Conservation (phyloP, 805 yeast species). For the Dipodascus geniculatus region DNA sequence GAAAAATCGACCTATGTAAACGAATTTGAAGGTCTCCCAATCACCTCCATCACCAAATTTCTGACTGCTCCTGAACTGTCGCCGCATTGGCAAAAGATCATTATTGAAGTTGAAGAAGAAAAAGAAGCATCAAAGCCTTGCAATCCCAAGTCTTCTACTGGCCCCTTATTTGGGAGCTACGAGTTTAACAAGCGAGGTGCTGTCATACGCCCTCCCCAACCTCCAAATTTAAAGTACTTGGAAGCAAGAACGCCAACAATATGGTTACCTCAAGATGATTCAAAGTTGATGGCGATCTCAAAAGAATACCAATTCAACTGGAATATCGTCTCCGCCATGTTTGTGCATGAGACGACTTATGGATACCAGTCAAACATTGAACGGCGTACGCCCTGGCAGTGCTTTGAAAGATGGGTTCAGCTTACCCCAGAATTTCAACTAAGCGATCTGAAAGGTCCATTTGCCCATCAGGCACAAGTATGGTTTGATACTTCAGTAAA, state of each 20-base stretch:
- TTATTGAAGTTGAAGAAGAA: conserved; percentile 15
- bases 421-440: conserved; percentile 80
- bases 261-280: conserved; percentile 94
- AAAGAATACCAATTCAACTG: conserved; percentile 86
- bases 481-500: conserved; percentile 90
- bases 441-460: conserved; percentile 76
- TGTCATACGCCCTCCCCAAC: conserved; percentile 72
- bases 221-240: conserved; percentile 73
- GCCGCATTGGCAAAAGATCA: conserved; percentile 23
- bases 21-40: conserved; percentile 16
- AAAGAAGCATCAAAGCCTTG: background rate
- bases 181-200: conserved; percentile 16
- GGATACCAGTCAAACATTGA: conserved; percentile 81
- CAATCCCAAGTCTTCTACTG: background rate
- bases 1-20: conserved; percentile 14
- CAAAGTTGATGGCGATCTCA: conserved; percentile 62
- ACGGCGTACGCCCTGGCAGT: conserved; percentile 97
- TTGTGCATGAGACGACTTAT: conserved; percentile 53
- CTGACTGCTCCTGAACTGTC: conserved; percentile 19
- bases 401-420: conserved; percentile 92
- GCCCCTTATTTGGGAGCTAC: conserved; percentile 10
- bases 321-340: conserved; percentile 78
- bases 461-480: conserved; percentile 71
- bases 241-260: conserved; percentile 83
- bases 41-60: conserved; percentile 24